These are phyloP conservation scores for Bimuria novae-zelandiae DNA, from an alignment of 2,329 filamentous ascomycete species.

Conservation along the genomic window DNA sequence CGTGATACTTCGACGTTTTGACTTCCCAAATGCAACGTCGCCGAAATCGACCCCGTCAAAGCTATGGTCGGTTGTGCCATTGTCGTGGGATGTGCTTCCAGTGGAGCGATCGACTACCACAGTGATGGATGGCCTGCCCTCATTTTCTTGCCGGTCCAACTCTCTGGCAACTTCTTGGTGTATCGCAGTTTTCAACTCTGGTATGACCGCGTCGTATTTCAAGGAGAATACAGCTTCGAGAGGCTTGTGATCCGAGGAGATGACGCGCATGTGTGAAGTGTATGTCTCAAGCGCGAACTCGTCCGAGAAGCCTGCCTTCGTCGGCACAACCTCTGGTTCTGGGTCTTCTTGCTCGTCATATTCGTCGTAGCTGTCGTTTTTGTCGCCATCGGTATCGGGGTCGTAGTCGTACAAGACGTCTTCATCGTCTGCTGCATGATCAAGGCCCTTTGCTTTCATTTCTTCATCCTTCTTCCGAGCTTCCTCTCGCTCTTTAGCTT, in stretches of 20 bases:
- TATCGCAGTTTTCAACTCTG: constrained; percentile 79
- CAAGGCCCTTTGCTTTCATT: constrained; percentile 80
- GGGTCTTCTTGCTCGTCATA: constrained; percentile 44
- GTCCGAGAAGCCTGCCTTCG: constrained; percentile 63
- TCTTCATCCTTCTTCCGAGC: constrained; percentile 77
- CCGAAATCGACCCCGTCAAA: constrained; percentile 77
- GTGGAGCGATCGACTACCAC: constrained; percentile 71
- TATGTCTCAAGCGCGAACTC: constrained; percentile 69
- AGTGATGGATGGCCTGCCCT: constrained; percentile 80
- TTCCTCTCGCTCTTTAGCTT: constrained; percentile 66
- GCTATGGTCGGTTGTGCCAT: constrained; percentile 42
- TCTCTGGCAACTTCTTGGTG: constrained; percentile 87
- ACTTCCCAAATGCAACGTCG: constrained; percentile 69
- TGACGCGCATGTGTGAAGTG: constrained; percentile 83
- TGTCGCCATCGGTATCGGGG: constrained; percentile 73
- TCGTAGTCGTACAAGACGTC: constrained; percentile 89
- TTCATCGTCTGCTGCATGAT: constrained; percentile 74
- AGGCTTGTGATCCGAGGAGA: constrained; percentile 96
- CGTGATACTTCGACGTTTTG: constrained; percentile 70
- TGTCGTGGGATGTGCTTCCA: constrained; percentile 27
- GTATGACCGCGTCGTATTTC: constrained; percentile 83
- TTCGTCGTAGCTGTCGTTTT: constrained; percentile 45
- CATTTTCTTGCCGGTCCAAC: constrained; percentile 89
- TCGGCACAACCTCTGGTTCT: constrained; percentile 56
- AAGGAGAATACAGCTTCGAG: constrained; percentile 81